Evolutionary conservation across 2,329 filamentous ascomycete species (phyloP), one percentile per base, ranked within the genome.

Genomic region (Rhynchosporium graminicola): DNA sequence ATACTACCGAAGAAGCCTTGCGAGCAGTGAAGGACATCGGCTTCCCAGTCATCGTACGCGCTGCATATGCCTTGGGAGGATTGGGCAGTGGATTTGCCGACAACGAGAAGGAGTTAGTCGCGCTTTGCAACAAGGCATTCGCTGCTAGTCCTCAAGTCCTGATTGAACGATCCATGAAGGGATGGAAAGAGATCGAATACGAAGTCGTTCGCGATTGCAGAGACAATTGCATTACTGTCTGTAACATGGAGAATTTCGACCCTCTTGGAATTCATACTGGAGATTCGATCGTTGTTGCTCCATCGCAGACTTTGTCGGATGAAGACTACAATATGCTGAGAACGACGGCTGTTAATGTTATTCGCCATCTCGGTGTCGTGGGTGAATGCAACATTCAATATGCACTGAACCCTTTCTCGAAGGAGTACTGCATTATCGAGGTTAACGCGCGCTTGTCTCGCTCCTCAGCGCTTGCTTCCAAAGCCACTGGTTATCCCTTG

Each of bases 191-290:
- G 78, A 96, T 98, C 67, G 95, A 99, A 77, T 99, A 98, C 74
- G 95, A 99, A 77, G 95, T 98, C 65, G 95, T 99, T 46, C 89
- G 95, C 73, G 95, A 98, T 80, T 90, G 88, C 62, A 87, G 92
- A 71, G 93, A 99, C 80, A 98, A 98, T 83, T 99, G 95, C 76
- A 98, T 99, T 75, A 99, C 95, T 6, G 95, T 99, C 65, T 99
- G 95, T 78, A 99, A 99, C 81, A 98, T 99, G 95, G 95, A 99
- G 80, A 99, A 99, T 80, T 99, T 99, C 73, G 95, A 99, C 76
- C 95, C 95, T 60, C 87, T 99, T 1, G 95, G 95, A 72, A 98
- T 98, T 67, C 95, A 98, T 74, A 99, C 95, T 2, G 95, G 95
- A 76, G 95, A 99, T 75, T 98, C 94, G 12, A 97, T 99, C 69